phyloP scores from a whole-genome alignment of 2,329 filamentous ascomycete genomes.

The Dactylellina sp. region DNA sequence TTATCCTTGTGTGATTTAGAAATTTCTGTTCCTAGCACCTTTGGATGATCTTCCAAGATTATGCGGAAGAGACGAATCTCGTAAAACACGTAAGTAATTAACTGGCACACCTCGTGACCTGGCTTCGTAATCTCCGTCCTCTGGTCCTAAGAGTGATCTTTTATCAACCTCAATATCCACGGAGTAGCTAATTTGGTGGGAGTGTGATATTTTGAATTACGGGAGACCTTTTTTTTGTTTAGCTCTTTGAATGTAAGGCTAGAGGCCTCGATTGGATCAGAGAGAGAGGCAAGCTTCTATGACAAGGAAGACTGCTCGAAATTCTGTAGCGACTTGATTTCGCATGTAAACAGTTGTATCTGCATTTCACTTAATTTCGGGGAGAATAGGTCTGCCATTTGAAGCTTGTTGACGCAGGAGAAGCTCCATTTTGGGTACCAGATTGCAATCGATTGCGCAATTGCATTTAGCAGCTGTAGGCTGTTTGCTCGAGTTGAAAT shows the following conservation, averaged over 20 bases:
- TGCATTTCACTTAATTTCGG: not conserved
- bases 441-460: no score
- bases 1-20: not conserved
- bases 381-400: not conserved
- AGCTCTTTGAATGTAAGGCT: constrained; percentile 3
- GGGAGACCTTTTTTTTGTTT: not conserved
- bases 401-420: not conserved
- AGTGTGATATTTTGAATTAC: not conserved
- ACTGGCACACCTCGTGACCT: not conserved
- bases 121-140: not conserved
- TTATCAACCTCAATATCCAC: not conserved
- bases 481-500: no score
- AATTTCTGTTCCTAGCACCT: not conserved
- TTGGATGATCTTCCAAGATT: not conserved
- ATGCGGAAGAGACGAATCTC: not conserved
- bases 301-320: not conserved
- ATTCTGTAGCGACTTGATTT: not conserved
- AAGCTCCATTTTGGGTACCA: no score
- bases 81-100: not conserved
- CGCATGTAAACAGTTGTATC: not conserved
- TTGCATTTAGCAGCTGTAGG: no score
- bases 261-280: not conserved
- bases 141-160: not conserved
- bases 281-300: not conserved
- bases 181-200: not conserved